A percentile compares a stretch with the other conserved stretches of the same genome.
These are phyloP conservation scores for Linderniella brevidens DNA, from an alignment of 257 asterid genomes.

Conservation along the genomic window DNA sequence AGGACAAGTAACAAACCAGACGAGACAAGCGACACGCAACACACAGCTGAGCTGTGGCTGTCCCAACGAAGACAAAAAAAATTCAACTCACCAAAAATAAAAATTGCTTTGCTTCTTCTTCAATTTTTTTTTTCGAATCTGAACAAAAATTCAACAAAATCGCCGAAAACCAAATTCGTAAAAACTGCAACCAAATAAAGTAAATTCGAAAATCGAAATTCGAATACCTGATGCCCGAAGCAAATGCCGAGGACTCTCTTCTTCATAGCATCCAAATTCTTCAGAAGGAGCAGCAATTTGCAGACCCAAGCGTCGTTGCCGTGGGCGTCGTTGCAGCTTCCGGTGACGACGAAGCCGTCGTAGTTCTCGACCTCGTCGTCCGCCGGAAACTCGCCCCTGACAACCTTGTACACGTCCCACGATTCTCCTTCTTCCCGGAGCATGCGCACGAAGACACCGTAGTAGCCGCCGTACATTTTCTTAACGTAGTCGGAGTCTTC, in stretches of 20 bases:
- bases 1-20: too few species aligned
- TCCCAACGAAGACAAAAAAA: background rate
- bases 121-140: too few species aligned
- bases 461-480: constrained; percentile 72
- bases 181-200: too few species aligned
- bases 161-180: too few species aligned
- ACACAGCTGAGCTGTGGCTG: too few species aligned
- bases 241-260: constrained; percentile 73
- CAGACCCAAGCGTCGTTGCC: constrained; percentile 72
- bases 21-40: too few species aligned
- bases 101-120: too few species aligned
- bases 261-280: constrained; percentile 42
- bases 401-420: constrained; percentile 57
- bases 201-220: background rate
- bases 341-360: constrained; percentile 78
- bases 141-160: background rate
- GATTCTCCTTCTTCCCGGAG: constrained; percentile 75
- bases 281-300: constrained; percentile 31
- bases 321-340: constrained; percentile 85
- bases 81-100: constrained; percentile 1
- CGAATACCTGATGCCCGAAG: constrained; percentile 83
- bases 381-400: constrained; percentile 59
- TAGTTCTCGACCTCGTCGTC: constrained; percentile 46
- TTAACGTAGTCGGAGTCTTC: constrained; percentile 88
- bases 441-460: constrained; percentile 69